These are phyloP conservation scores for Chenopodium berlandieri DNA, from an alignment of 148 eudicot species.

Conservation along the genomic window DNA sequence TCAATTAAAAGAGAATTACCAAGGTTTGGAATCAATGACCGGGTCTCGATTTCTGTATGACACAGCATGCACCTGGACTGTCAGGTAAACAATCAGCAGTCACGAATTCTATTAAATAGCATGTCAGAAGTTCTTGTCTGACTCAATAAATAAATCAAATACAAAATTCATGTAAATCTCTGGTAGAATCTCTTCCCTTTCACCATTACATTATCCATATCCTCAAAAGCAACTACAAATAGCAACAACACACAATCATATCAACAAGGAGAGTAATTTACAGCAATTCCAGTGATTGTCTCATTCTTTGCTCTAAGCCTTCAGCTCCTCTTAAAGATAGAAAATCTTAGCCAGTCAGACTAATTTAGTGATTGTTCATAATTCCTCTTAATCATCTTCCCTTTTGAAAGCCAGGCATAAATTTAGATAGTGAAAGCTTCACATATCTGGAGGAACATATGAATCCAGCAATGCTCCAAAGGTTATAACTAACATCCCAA, in stretches of 20 bases:
- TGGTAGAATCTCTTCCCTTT: not conserved
- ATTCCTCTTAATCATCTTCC: not conserved
- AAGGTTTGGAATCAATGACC: slow-evolving; percentile 69
- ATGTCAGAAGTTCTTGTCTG: not conserved
- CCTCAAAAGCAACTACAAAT: not conserved
- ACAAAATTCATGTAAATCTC: not conserved
- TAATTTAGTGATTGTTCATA: not conserved
- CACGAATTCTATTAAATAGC: not conserved
- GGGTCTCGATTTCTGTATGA: slow-evolving; percentile 55
- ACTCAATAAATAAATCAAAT: not conserved
- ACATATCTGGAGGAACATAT: not conserved
- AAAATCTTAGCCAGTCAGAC: not conserved
- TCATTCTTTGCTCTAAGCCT: not conserved
- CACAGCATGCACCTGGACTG: slow-evolving; percentile 81
- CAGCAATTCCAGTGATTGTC: not conserved
- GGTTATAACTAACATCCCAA: not conserved
- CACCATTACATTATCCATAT: not conserved
- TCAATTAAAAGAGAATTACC: slow-evolving; percentile 39
- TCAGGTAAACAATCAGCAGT: slow-evolving; percentile 33
- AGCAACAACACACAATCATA: not conserved
- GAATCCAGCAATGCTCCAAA: not conserved
- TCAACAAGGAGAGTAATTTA: not conserved
- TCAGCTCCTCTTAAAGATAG: not conserved
- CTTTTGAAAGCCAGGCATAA: not conserved
- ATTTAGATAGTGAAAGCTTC: not conserved